These are phyloP conservation scores for Hyaloperonospora arabidopsidis DNA, from an alignment of 352 stramenopile species.

Conservation along the genomic window DNA sequence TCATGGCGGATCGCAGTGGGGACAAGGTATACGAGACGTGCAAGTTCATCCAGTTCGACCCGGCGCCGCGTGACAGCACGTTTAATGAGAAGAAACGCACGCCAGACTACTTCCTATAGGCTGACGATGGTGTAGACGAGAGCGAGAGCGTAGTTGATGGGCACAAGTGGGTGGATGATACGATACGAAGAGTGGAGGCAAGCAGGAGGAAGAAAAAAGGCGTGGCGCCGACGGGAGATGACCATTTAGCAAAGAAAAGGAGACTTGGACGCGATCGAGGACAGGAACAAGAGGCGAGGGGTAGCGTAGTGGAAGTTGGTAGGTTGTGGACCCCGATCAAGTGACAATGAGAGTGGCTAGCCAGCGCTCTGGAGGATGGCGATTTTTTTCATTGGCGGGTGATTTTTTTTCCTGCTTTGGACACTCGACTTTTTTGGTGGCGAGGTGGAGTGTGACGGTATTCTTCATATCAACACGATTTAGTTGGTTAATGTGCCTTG, in stretches of 20 bases:
- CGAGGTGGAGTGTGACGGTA: too few species aligned
- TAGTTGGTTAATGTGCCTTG: too few species aligned
- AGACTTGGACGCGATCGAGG: slow-evolving; percentile 9
- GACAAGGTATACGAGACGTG: slow-evolving; percentile 89
- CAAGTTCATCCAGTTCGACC: slow-evolving; percentile 91
- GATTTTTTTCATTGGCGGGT: too few species aligned
- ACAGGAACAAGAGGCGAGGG: slow-evolving; percentile 15
- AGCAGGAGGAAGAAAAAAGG: slow-evolving; percentile 3
- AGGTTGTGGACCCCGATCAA: slow-evolving; percentile 7
- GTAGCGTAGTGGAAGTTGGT: slow-evolving; percentile 7
- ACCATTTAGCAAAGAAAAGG: slow-evolving; percentile 1
- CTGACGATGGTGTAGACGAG: background rate
- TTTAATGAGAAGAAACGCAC: slow-evolving; percentile 90
- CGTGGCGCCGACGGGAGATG: background rate
- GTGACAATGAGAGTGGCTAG: too few species aligned
- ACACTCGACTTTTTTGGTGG: too few species aligned
- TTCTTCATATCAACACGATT: too few species aligned
- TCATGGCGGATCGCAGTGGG: slow-evolving; percentile 79
- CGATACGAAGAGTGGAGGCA: slow-evolving; percentile 6
- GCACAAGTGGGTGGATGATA: slow-evolving; percentile 2
- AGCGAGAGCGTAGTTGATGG: slow-evolving; percentile 1
- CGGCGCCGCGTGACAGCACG: slow-evolving; percentile 83
- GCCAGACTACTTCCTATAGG: slow-evolving; percentile 89
- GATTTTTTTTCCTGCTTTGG: too few species aligned
- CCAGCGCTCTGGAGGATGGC: too few species aligned